phyloP scores from a whole-genome alignment of 2,329 filamentous ascomycete genomes.

The Onygenales sp. region DNA sequence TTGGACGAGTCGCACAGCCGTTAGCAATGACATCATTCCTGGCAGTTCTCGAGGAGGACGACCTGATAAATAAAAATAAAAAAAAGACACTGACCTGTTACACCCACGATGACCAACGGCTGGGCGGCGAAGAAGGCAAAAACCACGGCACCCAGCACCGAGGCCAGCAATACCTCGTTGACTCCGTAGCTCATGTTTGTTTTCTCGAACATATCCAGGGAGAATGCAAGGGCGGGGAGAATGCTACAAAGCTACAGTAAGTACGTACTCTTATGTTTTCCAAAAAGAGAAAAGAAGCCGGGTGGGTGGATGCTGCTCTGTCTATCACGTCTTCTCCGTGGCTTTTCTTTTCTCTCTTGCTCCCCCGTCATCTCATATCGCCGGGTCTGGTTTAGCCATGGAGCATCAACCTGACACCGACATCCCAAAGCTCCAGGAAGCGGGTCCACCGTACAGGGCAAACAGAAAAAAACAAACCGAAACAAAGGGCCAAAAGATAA shows the following conservation, averaged over 20 bases:
- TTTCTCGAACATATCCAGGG: constrained; percentile 86
- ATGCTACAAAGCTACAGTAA: constrained; percentile 47
- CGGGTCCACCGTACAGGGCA: too few relatives aligned
- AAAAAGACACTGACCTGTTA: constrained; percentile 50
- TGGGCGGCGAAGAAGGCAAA: constrained; percentile 74
- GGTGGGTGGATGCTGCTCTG: neutral
- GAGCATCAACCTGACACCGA: too few relatives aligned
- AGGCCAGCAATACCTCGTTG: constrained; percentile 81
- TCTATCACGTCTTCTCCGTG: neutral
- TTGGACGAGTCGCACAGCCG: constrained; percentile 38
- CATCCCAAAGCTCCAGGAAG: too few relatives aligned
- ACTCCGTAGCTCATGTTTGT: constrained; percentile 78
- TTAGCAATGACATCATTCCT: constrained; percentile 47
- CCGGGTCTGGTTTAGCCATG: too few relatives aligned
- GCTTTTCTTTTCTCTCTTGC: neutral
- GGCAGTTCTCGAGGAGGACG: constrained; percentile 45
- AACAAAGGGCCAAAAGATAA: constrained; percentile 1
- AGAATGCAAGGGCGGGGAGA: constrained; percentile 77
- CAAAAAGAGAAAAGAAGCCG: neutral
- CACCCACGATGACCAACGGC: constrained; percentile 81
- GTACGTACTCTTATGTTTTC: constrained; percentile 1
- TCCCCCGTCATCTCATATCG: neutral
- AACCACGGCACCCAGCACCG: constrained; percentile 71
- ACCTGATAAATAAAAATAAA: constrained; percentile 29
- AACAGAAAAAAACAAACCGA: neutral